Base-by-base conservation (phyloP, 352 stramenopile genomes). In the Phytophthora palmivora region DNA sequence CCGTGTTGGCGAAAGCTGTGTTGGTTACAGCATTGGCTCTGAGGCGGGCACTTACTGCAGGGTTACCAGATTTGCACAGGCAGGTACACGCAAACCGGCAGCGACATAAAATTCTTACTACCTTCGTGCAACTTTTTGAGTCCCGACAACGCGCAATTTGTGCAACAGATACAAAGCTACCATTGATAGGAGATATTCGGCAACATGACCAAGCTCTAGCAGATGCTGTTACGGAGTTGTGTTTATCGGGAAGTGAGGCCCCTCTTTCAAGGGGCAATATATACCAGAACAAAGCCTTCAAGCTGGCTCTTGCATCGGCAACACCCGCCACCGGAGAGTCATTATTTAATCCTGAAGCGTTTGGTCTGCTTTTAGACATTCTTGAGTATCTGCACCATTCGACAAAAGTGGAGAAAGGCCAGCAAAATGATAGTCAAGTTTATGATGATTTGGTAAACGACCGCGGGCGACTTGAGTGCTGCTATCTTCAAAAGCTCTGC, bases 321-420 rank as follows among this genome's bases (percentile, higher is more conserved):
- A 12, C 38, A 38, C 43, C 33, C 12, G 28, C 50, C 47, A 16
- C 49, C 19, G 70, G 43, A 3, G 15, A 30, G 14, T 87, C 78
- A 10, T 43, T 46, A 18, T 83, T 87, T 57, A 88, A 88, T 41
- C 24, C 52, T 15, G 79, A 86, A 49, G 79, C 79, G 14, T 87
- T 88, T 57, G 60, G 41, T 24, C 39, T 86, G 32, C 56, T 88
- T n/a, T 67, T 54, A 18, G 63, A 83, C 18, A 60, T 88, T 19
- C 55, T 88, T 18, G 60, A 70, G 44, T 78, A 76, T 48, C 56
- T 88, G 4, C 78, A 79, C 47, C 24, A 42, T 7, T 14, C 45
- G 22, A 58, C 63, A 28, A 49, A 63, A 16, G n/a, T 22, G 9
- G 62, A 70, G 32, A 47, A 58, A 54, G 49, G 49, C 26, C 34